Evolutionary conservation across 306 rosid species (phyloP).

Genomic region (Carpinus viminea): DNA sequence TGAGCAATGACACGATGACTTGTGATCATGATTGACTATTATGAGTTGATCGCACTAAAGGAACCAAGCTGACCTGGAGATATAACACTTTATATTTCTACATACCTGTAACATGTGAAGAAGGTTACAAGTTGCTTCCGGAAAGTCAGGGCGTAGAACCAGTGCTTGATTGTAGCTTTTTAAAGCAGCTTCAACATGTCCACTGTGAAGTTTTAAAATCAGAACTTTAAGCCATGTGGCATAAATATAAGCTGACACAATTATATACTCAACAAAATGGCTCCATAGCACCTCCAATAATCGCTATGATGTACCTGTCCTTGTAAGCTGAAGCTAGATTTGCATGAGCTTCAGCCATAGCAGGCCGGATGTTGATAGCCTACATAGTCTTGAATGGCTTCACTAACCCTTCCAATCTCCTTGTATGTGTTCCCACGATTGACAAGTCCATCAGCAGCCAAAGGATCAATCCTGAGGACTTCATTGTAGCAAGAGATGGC

Average conservation of each 20-base stretch:
- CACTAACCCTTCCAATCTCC: slow-evolving; percentile 97
- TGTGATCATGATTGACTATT: neutral
- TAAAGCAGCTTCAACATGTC: slow-evolving; percentile 88
- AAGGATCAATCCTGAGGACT: slow-evolving; percentile 94
- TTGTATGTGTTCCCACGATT: slow-evolving; percentile 97
- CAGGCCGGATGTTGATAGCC: slow-evolving; percentile 80
- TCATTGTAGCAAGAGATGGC: slow-evolving; percentile 98
- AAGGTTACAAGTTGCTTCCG: slow-evolving; percentile 99
- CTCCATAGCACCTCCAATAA: neutral
- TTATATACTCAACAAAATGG: neutral
- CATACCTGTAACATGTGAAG: slow-evolving; percentile 90
- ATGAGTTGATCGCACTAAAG: neutral
- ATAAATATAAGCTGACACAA: neutral
- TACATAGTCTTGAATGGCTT: slow-evolving; percentile 89
- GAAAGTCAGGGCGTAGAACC: slow-evolving; percentile 81
- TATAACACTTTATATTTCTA: neutral
- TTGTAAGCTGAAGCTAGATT: slow-evolving; percentile 98
- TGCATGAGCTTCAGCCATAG: slow-evolving; percentile 99
- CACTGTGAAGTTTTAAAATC: slow-evolving; percentile 51
- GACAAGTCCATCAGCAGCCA: slow-evolving; percentile 99
- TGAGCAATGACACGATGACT: neutral
- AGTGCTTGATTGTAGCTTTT: slow-evolving; percentile 88
- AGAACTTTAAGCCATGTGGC: neutral
- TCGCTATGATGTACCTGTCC: slow-evolving; percentile 60
- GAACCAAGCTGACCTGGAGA: neutral